A percentile compares a stretch with the other conserved stretches of the same genome.
Evolutionary conservation across 805 yeast genomes (phyloP).

Genomic region (Kodamaea nitidulidarum): DNA sequence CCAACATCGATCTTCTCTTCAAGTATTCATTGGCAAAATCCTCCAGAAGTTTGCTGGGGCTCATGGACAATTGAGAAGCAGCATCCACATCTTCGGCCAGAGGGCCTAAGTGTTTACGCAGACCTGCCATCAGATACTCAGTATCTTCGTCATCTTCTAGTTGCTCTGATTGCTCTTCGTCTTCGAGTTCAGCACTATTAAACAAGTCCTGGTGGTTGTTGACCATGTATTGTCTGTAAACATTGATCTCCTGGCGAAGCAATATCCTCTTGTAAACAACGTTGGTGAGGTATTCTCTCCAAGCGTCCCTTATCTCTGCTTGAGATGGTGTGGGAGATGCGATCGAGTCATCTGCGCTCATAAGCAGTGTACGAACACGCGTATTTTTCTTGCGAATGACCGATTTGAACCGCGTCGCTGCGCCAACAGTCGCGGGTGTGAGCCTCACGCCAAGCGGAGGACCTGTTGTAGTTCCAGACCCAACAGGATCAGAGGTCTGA

Average conservation of each 20-base stretch:
- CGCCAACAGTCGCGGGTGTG: neutral
- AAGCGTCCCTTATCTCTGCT: slow-evolving; percentile 15
- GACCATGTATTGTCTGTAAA: slow-evolving; percentile 25
- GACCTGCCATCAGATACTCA: too few species aligned
- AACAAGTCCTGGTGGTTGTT: slow-evolving; percentile 3
- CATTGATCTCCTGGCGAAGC: slow-evolving; percentile 37
- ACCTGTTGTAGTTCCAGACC: neutral
- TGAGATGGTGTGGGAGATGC: neutral
- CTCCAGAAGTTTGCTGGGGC: neutral
- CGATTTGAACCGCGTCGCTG: neutral
- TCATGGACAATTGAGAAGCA: neutral
- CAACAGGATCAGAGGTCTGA: too few species aligned
- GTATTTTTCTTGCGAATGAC: neutral
- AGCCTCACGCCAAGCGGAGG: neutral
- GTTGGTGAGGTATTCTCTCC: slow-evolving; percentile 33
- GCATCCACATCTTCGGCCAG: neutral
- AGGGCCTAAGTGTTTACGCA: too few species aligned
- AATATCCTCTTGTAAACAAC: slow-evolving; percentile 37
- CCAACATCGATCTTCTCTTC: slow-evolving; percentile 39
- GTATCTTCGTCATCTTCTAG: neutral
- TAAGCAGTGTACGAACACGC: neutral
- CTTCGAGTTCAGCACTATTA: slow-evolving; percentile 1
- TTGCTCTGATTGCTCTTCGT: neutral
- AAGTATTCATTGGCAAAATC: slow-evolving; percentile 20
- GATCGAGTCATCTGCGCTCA: neutral